These are phyloP conservation scores for Elongisporangium anandrum DNA, from an alignment of 352 stramenopile genomes.

Conservation along the genomic window DNA sequence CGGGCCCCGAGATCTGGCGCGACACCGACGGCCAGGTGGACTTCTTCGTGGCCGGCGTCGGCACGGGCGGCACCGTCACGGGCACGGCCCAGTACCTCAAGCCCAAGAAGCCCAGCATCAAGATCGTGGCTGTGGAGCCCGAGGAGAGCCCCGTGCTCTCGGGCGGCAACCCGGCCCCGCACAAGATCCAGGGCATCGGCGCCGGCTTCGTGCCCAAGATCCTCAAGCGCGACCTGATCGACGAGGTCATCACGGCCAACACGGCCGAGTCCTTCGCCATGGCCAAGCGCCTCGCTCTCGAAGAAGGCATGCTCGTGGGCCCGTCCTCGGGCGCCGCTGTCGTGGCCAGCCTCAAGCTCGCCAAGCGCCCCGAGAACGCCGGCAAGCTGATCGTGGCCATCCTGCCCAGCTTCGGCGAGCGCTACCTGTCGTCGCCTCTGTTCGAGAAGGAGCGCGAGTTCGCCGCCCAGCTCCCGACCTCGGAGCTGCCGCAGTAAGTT, in stretches of 20 bases:
- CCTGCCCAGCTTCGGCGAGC: constrained; percentile 89
- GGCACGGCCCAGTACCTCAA: constrained; percentile 86
- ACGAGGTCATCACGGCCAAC: constrained; percentile 86
- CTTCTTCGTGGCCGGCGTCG: constrained; percentile 86
- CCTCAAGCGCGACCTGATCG: constrained; percentile 76
- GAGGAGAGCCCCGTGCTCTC: constrained; percentile 83
- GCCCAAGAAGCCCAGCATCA: constrained; percentile 74
- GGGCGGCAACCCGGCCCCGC: constrained; percentile 67
- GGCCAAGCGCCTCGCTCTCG: constrained; percentile 78
- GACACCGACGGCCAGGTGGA: constrained; percentile 86
- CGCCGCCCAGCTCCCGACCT: constrained; percentile 58
- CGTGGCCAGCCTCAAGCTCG: constrained; percentile 76
- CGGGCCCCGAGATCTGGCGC: constrained; percentile 83
- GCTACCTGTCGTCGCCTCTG: constrained; percentile 76
- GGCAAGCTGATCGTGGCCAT: constrained; percentile 90
- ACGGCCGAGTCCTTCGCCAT: constrained; percentile 82
- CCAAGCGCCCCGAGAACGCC: constrained; percentile 70
- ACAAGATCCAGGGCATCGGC: constrained; percentile 88
- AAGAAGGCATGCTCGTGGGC: constrained; percentile 85
- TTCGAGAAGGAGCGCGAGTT: constrained; percentile 80
- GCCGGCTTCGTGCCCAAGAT: constrained; percentile 82
- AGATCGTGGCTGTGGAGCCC: constrained; percentile 83
- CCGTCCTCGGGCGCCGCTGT: constrained; percentile 87
- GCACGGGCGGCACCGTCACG: constrained; percentile 85
- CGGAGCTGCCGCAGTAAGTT: constrained; percentile 26